Conservation (phyloP, 2,329 filamentous ascomycete genomes). For the Metarhizium sp. region DNA sequence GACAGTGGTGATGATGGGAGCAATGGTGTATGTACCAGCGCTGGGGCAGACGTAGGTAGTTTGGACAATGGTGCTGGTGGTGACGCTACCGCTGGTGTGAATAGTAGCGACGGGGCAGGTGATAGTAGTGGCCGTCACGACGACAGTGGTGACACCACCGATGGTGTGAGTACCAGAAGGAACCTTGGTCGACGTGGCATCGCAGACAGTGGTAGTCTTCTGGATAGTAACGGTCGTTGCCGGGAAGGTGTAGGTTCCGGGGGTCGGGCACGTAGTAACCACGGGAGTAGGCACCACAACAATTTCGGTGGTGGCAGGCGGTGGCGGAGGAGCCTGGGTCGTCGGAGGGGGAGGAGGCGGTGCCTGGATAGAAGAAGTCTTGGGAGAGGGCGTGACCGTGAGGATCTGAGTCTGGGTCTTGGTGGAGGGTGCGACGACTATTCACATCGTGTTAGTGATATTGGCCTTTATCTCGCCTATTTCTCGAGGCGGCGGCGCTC, state of each 20-base stretch:
- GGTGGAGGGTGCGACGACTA: slow-evolving; percentile 27
- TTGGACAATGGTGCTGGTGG: slow-evolving; percentile 57
- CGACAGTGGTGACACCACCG: slow-evolving; percentile 64
- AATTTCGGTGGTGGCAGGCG: slow-evolving; percentile 29
- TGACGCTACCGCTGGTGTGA: slow-evolving; percentile 44
- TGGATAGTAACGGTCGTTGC: slow-evolving; percentile 61
- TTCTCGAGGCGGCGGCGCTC: too few species aligned
- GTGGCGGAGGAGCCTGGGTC: slow-evolving; percentile 10
- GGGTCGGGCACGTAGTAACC: slow-evolving; percentile 47
- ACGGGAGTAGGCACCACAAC: slow-evolving; percentile 39
- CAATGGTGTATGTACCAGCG: slow-evolving; percentile 68
- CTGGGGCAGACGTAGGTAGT: slow-evolving; percentile 67
- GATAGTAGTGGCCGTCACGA: slow-evolving; percentile 56
- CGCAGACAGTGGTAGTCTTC: slow-evolving; percentile 58
- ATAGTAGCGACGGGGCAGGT: slow-evolving; percentile 61
- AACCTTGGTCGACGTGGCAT: slow-evolving; percentile 50
- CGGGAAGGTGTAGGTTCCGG: slow-evolving; percentile 68
- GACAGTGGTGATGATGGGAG: slow-evolving; percentile 54
- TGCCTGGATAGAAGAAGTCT: slow-evolving; percentile 3
- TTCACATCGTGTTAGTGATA: slow-evolving; percentile 10
- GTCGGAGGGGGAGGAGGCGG: slow-evolving; percentile 1
- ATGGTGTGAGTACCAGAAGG: slow-evolving; percentile 57
- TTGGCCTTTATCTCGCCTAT: background rate
- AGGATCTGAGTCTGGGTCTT: slow-evolving; percentile 15
- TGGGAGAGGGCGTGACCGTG: slow-evolving; percentile 11